Percentiles rank a stretch among this genome's conserved stretches.
Evolutionary conservation across 345 rosid genomes (phyloP).

Genomic region (Populus davidiana): DNA sequence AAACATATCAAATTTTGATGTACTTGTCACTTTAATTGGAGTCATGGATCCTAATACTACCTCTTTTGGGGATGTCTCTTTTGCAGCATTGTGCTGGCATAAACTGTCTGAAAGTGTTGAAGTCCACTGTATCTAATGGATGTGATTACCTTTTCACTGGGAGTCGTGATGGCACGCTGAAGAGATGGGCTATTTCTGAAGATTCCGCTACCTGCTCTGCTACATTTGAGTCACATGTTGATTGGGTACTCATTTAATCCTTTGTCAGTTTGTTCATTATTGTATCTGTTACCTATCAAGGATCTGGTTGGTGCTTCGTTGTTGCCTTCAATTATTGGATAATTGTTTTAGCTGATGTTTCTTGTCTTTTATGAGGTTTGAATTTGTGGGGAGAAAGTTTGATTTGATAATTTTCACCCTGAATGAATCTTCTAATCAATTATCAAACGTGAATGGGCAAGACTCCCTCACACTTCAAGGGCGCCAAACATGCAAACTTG

Average conservation of each 20-base stretch:
- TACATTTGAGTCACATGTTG: constrained; percentile 97
- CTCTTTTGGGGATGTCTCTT: constrained; percentile 20
- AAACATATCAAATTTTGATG: background rate
- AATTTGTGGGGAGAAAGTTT: background rate
- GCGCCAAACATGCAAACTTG: background rate
- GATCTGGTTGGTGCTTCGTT: background rate
- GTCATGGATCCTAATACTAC: constrained; percentile 14
- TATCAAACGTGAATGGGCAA: background rate
- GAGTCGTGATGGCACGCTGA: constrained; percentile 97
- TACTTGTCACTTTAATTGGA: background rate
- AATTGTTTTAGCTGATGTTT: background rate
- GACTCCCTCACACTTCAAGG: background rate
- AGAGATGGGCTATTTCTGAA: constrained; percentile 83
- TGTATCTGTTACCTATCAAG: background rate
- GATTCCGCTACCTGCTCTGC: constrained; percentile 76
- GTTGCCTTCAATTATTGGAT: background rate
- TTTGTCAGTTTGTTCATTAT: constrained; percentile 10
- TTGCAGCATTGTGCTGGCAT: constrained; percentile 97
- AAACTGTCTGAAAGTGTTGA: constrained; percentile 75
- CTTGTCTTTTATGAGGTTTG: background rate
- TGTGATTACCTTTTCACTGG: constrained; percentile 76
- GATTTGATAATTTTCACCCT: background rate
- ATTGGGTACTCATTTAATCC: constrained; percentile 64
- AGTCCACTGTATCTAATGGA: constrained; percentile 53
- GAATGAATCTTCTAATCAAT: background rate